Evolutionary conservation across 2,329 filamentous ascomycete species (phyloP).

Genomic region (Verticillium nonalfalfae): DNA sequence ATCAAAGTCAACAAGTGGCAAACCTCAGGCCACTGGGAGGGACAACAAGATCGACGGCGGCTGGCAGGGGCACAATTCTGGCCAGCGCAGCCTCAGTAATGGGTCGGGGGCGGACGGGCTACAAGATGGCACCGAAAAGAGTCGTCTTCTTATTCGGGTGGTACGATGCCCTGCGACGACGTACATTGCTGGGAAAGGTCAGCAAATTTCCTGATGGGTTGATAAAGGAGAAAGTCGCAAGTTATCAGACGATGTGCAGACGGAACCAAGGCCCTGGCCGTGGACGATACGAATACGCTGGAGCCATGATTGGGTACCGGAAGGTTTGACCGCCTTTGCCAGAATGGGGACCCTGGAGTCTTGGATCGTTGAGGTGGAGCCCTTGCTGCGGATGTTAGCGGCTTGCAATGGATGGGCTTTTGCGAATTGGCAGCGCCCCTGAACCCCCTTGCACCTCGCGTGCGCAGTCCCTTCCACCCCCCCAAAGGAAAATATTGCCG

Average conservation of each 20-base stretch:
- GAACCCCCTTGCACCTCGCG: neutral
- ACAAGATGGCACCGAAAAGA: neutral
- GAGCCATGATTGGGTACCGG: constrained; percentile 5
- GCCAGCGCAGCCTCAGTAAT: neutral
- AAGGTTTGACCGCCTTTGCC: neutral
- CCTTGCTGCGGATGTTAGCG: neutral
- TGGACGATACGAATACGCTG: constrained; percentile 12
- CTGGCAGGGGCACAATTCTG: neutral
- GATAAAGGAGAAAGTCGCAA: neutral
- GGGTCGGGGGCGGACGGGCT: neutral
- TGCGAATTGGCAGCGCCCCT: neutral
- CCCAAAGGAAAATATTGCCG: constrained; percentile 1
- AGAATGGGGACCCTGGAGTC: neutral
- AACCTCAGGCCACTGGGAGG: neutral
- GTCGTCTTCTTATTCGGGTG: constrained; percentile 3
- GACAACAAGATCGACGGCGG: neutral
- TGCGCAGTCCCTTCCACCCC: no score
- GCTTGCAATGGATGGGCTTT: neutral
- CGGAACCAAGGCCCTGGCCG: neutral
- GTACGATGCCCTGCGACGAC: neutral
- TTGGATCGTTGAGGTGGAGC: neutral
- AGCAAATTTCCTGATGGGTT: constrained; percentile 1
- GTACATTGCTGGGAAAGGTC: neutral
- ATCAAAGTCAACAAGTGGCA: neutral
- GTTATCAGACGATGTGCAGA: neutral